Evolutionary conservation across 2,329 filamentous ascomycete species (phyloP), one percentile per base, ranked within the genome.

Genomic region (Ascochyta fabae): DNA sequence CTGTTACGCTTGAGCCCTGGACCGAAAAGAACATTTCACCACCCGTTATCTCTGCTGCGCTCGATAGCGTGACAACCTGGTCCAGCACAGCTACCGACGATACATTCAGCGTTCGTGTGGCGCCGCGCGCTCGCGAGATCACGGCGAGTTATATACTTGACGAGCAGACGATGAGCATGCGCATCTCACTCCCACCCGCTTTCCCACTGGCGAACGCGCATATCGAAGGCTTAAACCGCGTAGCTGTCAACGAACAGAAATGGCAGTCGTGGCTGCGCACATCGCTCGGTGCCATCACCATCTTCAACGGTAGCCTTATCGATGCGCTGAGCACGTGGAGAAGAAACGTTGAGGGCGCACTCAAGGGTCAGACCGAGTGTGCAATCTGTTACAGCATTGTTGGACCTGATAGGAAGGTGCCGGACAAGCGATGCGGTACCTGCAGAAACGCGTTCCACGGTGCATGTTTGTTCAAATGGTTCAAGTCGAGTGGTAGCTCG

Each of bases 311-410:
- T 49, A 91, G 86, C 71, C 86, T 99, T 53, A 89, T 93, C 49
- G 94, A 98, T 65, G 95, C 93, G 1, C 80, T 99, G 27, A 83
- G 88, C 12, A 88, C 91, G 8, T 98, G 96, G 82, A 87, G 90
- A 61, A 86, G 88, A 60, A 98, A 98, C 74, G 88, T 99, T 12
- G 85, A 88, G 13, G 91, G 92, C 1, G 91, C 91, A 4, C 83
- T 99, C 62, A 95, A 96, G 78, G 95, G 93, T 33, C 93, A 98
- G 77, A 90, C 85, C 19, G 95, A 99, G 76, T 99, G 95, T 72
- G 92, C 95, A 9, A 98, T 98, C 72, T 98, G 94, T 80, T 98
- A 98, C 79, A 92, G 88, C 56, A 92, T 99, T 70, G 91, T 99
- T 61, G 91, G 91, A 16, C 86, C 86, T 7, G 93, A 97, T 74